Evolutionary conservation across 2,329 filamentous ascomycete genomes (phyloP).

Genomic region (Apiospora malaysiana): DNA sequence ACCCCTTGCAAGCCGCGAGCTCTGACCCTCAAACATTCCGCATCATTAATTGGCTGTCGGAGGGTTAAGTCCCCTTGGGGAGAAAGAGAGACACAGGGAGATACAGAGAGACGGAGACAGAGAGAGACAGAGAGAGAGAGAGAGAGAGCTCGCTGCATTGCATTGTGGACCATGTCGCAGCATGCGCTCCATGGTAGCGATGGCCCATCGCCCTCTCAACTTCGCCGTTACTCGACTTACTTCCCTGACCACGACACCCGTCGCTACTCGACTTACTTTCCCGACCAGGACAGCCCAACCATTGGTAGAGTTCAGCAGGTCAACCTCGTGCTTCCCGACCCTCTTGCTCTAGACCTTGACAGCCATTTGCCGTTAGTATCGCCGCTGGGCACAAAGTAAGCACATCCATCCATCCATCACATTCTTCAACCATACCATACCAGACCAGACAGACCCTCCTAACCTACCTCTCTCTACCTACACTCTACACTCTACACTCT

Average conservation of each 20-base stretch:
- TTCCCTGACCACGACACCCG: constrained; percentile 16
- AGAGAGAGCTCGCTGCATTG: background rate
- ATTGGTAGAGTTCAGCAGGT: constrained; percentile 19
- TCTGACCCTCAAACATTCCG: constrained; percentile 19
- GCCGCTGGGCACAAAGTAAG: constrained; percentile 19
- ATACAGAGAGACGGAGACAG: too few relatives aligned
- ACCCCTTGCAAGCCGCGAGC: constrained; percentile 14
- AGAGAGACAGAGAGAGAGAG: too few relatives aligned
- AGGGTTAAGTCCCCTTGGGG: constrained; percentile 9
- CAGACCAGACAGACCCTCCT: background rate
- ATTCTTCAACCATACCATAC: background rate
- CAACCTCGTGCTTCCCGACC: constrained; percentile 7
- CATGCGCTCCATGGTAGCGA: constrained; percentile 17
- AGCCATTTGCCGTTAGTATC: constrained; percentile 3
- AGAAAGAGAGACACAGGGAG: too few relatives aligned
- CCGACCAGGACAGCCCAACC: constrained; percentile 21
- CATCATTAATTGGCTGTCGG: constrained; percentile 20
- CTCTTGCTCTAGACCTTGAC: constrained; percentile 5
- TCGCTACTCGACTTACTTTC: constrained; percentile 15
- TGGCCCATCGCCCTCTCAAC: constrained; percentile 19
- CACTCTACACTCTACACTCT: background rate
- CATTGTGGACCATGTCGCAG: constrained; percentile 21
- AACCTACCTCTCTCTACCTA: background rate
- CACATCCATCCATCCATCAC: background rate
- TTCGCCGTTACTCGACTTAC: constrained; percentile 10